Evolutionary conservation across 352 stramenopile species (phyloP).

Genomic region (Thraustotheca clavata): DNA sequence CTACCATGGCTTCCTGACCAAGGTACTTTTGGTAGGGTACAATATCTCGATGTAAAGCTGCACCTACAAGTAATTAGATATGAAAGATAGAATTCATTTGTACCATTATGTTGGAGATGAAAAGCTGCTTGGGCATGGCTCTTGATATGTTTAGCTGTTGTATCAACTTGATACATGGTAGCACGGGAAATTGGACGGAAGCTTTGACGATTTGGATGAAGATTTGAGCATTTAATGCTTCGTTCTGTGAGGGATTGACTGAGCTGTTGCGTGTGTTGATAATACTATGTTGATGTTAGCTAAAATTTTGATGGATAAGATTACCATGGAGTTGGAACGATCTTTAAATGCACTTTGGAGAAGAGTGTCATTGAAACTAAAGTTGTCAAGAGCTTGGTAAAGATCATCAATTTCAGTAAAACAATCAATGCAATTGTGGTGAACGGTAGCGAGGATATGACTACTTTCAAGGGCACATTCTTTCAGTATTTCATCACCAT

Average conservation of each 20-base stretch:
- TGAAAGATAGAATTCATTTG: neutral
- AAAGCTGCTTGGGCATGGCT: neutral
- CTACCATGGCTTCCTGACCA: neutral
- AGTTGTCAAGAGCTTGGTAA: slow-evolving; percentile 42
- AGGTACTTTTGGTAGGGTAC: neutral
- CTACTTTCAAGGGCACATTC: slow-evolving; percentile 50
- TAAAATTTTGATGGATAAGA: neutral
- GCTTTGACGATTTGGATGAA: slow-evolving; percentile 42
- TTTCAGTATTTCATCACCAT: slow-evolving; percentile 28
- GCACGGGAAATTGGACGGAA: slow-evolving; percentile 62
- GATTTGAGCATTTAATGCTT: slow-evolving; percentile 62
- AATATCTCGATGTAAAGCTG: slow-evolving; percentile 1
- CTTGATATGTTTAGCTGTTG: neutral
- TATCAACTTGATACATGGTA: neutral
- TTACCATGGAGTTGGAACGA: slow-evolving; percentile 39
- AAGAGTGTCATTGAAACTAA: slow-evolving; percentile 62
- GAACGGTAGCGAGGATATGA: slow-evolving; percentile 49
- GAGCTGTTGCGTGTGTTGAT: slow-evolving; percentile 43
- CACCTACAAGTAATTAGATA: neutral
- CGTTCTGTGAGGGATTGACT: slow-evolving; percentile 49
- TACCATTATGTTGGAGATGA: neutral
- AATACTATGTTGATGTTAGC: slow-evolving; percentile 29
- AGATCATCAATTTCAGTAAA: slow-evolving; percentile 73
- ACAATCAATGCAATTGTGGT: slow-evolving; percentile 61
- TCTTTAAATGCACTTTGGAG: slow-evolving; percentile 44